Evolutionary conservation across 1,284 basidiomycete species (phyloP).

Genomic region (Tausonia pullulans): DNA sequence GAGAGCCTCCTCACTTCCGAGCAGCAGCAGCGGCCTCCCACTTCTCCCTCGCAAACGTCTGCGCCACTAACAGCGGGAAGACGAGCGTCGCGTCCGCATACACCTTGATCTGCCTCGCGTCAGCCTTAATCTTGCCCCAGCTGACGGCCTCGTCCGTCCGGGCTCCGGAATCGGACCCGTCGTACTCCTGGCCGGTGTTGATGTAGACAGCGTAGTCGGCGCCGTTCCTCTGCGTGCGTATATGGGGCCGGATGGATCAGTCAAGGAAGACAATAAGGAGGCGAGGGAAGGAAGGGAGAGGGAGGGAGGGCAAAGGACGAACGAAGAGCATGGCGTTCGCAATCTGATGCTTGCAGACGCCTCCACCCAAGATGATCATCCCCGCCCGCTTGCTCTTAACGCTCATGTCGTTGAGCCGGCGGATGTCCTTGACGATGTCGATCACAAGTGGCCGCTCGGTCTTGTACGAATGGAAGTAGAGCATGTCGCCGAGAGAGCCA

Average conservation of each 20-base stretch:
- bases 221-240: conserved; percentile 65
- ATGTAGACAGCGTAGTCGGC: conserved; percentile 97
- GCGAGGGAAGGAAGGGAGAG: not conserved
- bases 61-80: conserved; percentile 80
- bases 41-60: conserved; percentile 60
- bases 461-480: conserved; percentile 96
- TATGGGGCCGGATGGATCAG: too few relatives aligned
- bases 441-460: conserved; percentile 62
- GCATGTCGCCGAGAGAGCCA: conserved; percentile 96
- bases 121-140: conserved; percentile 97
- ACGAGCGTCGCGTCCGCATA: conserved; percentile 67
- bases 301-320: not conserved
- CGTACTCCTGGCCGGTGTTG: conserved; percentile 98
- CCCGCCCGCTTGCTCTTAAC: conserved; percentile 86
- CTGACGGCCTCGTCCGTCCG: conserved; percentile 95
- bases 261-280: not conserved
- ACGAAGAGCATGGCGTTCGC: conserved; percentile 99
- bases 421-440: conserved; percentile 92
- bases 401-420: conserved; percentile 79
- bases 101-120: conserved; percentile 78
- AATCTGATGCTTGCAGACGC: conserved; percentile 98
- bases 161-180: conserved; percentile 95
- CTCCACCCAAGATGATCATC: conserved; percentile 96
- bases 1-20: too few relatives aligned
- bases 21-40: conserved; percentile 26